phyloP scores from a whole-genome alignment of 2,329 filamentous ascomycete species.

The Trichoderma guizhouense region DNA sequence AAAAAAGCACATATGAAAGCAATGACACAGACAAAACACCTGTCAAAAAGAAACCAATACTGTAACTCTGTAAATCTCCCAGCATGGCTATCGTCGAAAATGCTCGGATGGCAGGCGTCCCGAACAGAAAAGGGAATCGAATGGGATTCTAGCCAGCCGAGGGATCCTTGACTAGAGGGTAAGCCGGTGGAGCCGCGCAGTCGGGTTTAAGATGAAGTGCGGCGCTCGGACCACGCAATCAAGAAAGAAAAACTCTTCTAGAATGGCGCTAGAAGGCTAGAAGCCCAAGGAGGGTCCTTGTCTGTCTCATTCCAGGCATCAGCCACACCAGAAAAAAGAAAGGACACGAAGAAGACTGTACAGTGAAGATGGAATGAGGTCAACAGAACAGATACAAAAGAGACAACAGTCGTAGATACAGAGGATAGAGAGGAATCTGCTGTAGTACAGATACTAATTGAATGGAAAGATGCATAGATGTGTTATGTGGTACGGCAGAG shows the following conservation, averaged over 20 bases:
- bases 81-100: not conserved
- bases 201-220: slow-evolving; percentile 15
- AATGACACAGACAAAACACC: no score
- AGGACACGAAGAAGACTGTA: not conserved
- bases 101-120: not conserved
- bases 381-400: not conserved
- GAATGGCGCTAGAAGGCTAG: slow-evolving; percentile 17
- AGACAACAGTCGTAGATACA: not conserved
- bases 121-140: not conserved
- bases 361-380: not conserved
- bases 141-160: not conserved
- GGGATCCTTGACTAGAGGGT: not conserved
- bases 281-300: not conserved
- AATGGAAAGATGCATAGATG: not conserved
- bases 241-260: slow-evolving; percentile 1
- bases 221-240: not conserved
- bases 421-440: no score
- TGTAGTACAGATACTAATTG: not conserved
- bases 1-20: not conserved
- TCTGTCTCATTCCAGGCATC: not conserved
- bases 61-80: not conserved
- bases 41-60: not conserved
- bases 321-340: not conserved
- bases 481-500: not conserved
- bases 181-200: slow-evolving; percentile 3